Conservation (phyloP, 495 filamentous ascomycete genomes). For the Aspergillus bridgeri region DNA sequence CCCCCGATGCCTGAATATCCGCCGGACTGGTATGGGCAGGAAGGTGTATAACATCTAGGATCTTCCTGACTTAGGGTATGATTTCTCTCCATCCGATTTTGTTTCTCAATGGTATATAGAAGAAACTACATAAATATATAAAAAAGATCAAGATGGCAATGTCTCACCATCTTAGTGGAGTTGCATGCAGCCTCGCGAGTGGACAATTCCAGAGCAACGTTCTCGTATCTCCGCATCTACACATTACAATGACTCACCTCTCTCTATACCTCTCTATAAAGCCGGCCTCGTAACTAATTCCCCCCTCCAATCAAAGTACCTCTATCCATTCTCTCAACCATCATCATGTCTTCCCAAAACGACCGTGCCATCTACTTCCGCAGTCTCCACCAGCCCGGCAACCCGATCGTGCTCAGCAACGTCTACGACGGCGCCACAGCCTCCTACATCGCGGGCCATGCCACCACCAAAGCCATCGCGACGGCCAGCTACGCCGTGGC, state of each 20-base stretch:
- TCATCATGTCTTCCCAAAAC: conserved; percentile 17
- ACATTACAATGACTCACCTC: conserved; percentile 7
- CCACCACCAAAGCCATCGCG: conserved; percentile 44
- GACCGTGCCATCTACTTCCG: conserved; percentile 18
- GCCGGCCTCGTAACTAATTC: no score
- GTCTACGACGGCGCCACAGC: conserved; percentile 49
- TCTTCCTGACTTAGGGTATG: no score
- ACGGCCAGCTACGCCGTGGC: conserved; percentile 53
- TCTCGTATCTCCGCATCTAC: neutral
- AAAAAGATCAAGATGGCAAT: no score
- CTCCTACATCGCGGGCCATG: conserved; percentile 35
- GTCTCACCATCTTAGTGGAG: no score
- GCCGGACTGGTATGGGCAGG: neutral
- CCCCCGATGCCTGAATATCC: neutral
- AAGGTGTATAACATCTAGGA: no score
- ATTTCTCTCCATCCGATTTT: no score
- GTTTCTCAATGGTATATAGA: no score
- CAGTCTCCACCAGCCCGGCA: conserved; percentile 43
- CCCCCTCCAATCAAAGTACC: no score
- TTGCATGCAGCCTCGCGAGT: conserved; percentile 1
- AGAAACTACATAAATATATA: neutral
- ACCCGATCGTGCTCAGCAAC: conserved; percentile 52
- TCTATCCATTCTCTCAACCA: neutral
- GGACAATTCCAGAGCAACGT: conserved; percentile 21
- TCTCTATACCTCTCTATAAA: conserved; percentile 1